Evolutionary conservation across 176 grass and related monocot genomes (phyloP).

Genomic region (Hyparrhenia diplandra): DNA sequence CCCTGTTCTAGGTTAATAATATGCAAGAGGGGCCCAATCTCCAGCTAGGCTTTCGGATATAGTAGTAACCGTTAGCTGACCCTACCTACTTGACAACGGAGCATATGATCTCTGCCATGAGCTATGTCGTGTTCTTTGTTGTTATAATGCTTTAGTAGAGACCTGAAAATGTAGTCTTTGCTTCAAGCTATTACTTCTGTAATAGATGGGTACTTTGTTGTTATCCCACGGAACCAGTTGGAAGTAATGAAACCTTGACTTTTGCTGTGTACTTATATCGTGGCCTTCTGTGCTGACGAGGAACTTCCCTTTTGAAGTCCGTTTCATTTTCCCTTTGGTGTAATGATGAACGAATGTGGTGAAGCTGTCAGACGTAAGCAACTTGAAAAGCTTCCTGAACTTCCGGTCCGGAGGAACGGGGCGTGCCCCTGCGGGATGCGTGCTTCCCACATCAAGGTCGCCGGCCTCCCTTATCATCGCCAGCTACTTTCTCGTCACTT

Average conservation of each 20-base stretch:
- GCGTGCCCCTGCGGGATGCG: too few relatives aligned
- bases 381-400: too few relatives aligned
- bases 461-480: neutral
- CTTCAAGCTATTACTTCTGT: slow-evolving; percentile 20
- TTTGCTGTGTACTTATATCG: neutral
- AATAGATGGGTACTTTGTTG: too few relatives aligned
- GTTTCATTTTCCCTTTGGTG: too few relatives aligned
- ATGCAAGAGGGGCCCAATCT: neutral
- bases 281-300: neutral
- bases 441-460: neutral
- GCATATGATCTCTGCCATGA: slow-evolving; percentile 24
- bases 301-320: too few relatives aligned
- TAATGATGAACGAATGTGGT: too few relatives aligned
- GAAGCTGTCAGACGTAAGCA: too few relatives aligned
- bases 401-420: too few relatives aligned
- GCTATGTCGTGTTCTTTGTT: slow-evolving; percentile 16
- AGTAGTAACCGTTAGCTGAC: slow-evolving; percentile 55
- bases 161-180: slow-evolving; percentile 21
- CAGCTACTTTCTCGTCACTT: neutral
- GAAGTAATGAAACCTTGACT: slow-evolving; percentile 20
- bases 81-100: neutral
- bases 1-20: slow-evolving; percentile 33
- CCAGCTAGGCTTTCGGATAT: slow-evolving; percentile 38
- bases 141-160: slow-evolving; percentile 17
- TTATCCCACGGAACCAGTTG: slow-evolving; percentile 12